phyloP scores from a whole-genome alignment of 495 filamentous ascomycete genomes.

The Tuber indicum region DNA sequence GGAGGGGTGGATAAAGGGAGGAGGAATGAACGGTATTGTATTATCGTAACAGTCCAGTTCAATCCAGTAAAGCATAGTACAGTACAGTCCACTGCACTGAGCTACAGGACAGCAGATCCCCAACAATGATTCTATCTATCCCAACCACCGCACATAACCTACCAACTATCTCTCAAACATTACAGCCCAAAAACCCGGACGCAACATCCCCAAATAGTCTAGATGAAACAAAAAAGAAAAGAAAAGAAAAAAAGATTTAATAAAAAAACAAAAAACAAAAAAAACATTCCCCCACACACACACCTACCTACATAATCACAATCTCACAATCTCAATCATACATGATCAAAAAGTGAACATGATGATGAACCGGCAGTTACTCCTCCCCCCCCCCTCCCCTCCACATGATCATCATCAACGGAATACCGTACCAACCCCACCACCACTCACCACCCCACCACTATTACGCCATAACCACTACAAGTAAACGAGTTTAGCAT shows the following conservation, averaged over 20 bases:
- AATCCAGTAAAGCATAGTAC: not conserved
- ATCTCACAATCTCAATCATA: not conserved
- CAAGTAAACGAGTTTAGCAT: too few relatives aligned
- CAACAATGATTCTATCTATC: not conserved
- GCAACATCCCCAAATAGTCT: not conserved
- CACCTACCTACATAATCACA: not conserved
- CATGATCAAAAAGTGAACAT: not conserved
- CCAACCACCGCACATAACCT: not conserved
- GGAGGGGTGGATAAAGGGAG: not conserved
- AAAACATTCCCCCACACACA: not conserved
- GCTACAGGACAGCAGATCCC: not conserved
- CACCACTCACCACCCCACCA: not conserved
- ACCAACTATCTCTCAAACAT: not conserved
- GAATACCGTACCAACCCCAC: not conserved
- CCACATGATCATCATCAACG: not conserved
- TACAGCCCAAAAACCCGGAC: too few relatives aligned
- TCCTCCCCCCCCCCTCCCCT: too few relatives aligned
- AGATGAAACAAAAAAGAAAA: not conserved
- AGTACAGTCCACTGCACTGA: not conserved
- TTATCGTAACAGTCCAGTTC: not conserved
- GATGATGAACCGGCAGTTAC: not conserved
- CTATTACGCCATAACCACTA: too few relatives aligned
- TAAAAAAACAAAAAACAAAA: not conserved
- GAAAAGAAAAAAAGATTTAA: not conserved
- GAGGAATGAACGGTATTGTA: slow-evolving; percentile 2